Conservation (phyloP, 176 grass and related monocot species). For the Eragrostis nindensis region DNA sequence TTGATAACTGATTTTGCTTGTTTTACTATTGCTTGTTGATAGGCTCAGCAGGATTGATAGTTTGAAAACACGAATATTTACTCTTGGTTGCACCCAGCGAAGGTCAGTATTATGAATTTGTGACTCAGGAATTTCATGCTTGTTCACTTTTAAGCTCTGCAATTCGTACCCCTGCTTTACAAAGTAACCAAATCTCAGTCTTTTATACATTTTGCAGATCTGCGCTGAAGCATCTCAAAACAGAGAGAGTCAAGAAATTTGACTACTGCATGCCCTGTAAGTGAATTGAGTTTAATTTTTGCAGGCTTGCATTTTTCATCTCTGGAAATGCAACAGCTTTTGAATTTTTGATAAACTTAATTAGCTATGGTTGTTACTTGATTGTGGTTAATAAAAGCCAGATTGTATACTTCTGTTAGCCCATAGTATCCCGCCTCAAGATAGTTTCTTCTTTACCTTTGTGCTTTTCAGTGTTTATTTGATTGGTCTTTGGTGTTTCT, state of each 20-base stretch:
- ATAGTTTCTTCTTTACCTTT: constrained; percentile 2
- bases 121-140: constrained; percentile 11
- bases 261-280: constrained; percentile 98
- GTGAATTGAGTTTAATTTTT: constrained; percentile 35
- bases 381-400: too few relatives aligned
- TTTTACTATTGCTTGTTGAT: constrained; percentile 32
- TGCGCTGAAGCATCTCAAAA: constrained; percentile 80
- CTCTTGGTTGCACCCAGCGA: constrained; percentile 82
- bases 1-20: constrained; percentile 25
- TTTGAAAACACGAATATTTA: constrained; percentile 85
- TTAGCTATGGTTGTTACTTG: too few relatives aligned
- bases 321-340: too few relatives aligned
- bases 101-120: constrained; percentile 59
- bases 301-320: too few relatives aligned
- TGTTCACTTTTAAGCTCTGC: neutral
- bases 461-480: constrained; percentile 3
- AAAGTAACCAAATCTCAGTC: neutral
- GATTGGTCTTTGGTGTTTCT: neutral
- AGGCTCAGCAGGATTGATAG: constrained; percentile 70
- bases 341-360: too few relatives aligned
- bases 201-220: constrained; percentile 57
- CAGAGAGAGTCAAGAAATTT: constrained; percentile 78
- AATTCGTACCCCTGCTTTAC: constrained; percentile 2
- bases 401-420: too few relatives aligned
- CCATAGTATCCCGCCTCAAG: neutral